Percentiles rank a stretch among this genome's conserved stretches.
Conservation (phyloP, 2,329 filamentous ascomycete species). For the Apiospora arundinis region DNA sequence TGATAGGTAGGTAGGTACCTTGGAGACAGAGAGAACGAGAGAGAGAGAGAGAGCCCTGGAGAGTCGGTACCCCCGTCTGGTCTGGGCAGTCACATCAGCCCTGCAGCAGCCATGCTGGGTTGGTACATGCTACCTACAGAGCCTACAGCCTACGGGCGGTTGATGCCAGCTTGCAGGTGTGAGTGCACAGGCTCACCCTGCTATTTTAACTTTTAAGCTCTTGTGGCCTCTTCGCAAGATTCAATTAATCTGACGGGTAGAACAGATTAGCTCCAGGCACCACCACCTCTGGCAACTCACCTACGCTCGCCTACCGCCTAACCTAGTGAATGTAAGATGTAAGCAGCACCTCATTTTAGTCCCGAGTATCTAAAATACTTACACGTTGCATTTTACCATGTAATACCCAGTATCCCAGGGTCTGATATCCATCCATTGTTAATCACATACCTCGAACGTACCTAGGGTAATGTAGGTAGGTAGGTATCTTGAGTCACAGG, state of each 20-base stretch:
- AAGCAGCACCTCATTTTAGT: too few relatives aligned
- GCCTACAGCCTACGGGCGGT: neutral
- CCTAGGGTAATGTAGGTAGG: too few relatives aligned
- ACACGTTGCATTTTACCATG: neutral
- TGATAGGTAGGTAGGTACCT: too few relatives aligned
- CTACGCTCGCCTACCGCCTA: too few relatives aligned
- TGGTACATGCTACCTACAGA: neutral
- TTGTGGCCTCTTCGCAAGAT: neutral
- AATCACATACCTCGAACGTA: too few relatives aligned
- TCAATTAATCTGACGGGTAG: neutral
- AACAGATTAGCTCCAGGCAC: conserved; percentile 1
- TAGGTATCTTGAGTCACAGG: neutral
- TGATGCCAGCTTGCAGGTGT: conserved; percentile 3
- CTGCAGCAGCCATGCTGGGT: neutral
- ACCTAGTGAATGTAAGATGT: too few relatives aligned
- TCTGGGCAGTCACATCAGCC: conserved; percentile 2
- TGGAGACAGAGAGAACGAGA: too few relatives aligned
- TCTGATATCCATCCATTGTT: too few relatives aligned
- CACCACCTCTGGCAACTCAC: neutral
- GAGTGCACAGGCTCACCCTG: neutral
- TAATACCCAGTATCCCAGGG: neutral
- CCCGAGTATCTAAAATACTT: too few relatives aligned
- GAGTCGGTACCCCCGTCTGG: neutral
- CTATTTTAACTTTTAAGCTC: conserved; percentile 17
- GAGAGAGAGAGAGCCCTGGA: too few relatives aligned